phyloP scores from a whole-genome alignment of 331 rosid species.

The Arachis monticola region DNA sequence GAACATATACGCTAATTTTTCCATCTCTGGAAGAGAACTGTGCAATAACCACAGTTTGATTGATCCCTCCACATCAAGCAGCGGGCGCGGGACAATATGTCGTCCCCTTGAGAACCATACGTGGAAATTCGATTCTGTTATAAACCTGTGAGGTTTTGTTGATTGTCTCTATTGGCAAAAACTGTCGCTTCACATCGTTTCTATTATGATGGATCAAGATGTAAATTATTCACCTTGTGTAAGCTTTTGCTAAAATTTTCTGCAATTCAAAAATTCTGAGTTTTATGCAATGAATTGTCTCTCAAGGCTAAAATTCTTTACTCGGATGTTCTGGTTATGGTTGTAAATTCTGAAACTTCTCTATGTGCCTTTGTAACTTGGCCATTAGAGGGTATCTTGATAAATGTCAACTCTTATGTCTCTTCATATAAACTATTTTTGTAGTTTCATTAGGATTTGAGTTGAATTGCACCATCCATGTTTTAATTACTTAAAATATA shows the following conservation, averaged over 20 bases:
- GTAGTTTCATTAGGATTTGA: background rate
- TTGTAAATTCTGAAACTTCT: too few relatives aligned
- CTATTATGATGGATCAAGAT: conserved; percentile 38
- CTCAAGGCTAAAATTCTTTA: conserved; percentile 12
- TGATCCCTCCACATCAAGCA: conserved; percentile 35
- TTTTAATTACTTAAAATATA: background rate
- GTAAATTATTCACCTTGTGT: conserved; percentile 37
- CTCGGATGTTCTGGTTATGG: background rate
- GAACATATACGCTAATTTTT: conserved; percentile 22
- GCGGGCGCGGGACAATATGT: conserved; percentile 36
- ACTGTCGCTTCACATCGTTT: conserved; percentile 38
- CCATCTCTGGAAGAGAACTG: conserved; percentile 41
- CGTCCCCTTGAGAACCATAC: conserved; percentile 28
- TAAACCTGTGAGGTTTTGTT: conserved; percentile 25
- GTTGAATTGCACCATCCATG: conserved; percentile 7
- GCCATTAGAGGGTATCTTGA: too few relatives aligned
- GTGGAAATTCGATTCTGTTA: conserved; percentile 28
- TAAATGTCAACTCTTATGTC: too few relatives aligned
- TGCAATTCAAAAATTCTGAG: conserved; percentile 24
- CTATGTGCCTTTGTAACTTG: too few relatives aligned
- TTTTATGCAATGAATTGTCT: conserved; percentile 32
- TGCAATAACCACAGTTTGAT: conserved; percentile 24
- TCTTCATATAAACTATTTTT: background rate
- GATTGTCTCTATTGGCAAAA: conserved; percentile 18
- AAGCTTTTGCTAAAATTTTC: conserved; percentile 34